These are phyloP conservation scores for Aspergillus thermomutatus DNA, from an alignment of 2,329 filamentous ascomycete genomes.

Conservation along the genomic window DNA sequence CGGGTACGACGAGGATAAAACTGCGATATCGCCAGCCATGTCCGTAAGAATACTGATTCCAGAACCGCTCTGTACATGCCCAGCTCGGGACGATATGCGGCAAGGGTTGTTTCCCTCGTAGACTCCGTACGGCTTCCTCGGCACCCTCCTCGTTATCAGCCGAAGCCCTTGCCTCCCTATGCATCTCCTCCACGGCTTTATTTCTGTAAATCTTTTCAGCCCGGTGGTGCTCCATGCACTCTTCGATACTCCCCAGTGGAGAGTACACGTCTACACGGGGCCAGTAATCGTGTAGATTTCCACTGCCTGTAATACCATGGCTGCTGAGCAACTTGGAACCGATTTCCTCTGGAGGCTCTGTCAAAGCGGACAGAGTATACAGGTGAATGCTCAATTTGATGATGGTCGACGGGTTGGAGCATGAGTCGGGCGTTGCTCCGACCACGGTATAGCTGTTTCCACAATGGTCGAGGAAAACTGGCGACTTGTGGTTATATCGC, in stretches of 20 bases:
- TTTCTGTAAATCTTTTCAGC: conserved; percentile 7
- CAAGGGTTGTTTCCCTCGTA: not conserved
- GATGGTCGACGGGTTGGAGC: not conserved
- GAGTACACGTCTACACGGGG: conserved; percentile 13
- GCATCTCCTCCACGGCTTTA: not conserved
- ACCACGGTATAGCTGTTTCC: not conserved
- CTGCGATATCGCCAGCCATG: not conserved
- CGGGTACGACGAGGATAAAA: not conserved
- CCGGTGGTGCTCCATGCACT: conserved; percentile 12
- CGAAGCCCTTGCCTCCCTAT: not conserved
- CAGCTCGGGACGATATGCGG: not conserved
- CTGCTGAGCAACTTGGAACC: not conserved
- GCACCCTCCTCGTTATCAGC: not conserved
- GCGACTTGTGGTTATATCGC: not conserved
- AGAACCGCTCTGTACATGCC: not conserved
- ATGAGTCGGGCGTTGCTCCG: not conserved
- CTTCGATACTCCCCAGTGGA: conserved; percentile 8
- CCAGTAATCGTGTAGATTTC: conserved; percentile 16
- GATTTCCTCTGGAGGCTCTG: not conserved
- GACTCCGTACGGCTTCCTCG: not conserved
- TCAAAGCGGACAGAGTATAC: not conserved
- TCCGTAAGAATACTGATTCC: not conserved
- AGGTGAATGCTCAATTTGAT: conserved; percentile 1
- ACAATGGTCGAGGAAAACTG: not conserved
- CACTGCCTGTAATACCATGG: not conserved